These are phyloP conservation scores for Penicillium coffeae DNA, from an alignment of 495 filamentous ascomycete species.

Conservation along the genomic window DNA sequence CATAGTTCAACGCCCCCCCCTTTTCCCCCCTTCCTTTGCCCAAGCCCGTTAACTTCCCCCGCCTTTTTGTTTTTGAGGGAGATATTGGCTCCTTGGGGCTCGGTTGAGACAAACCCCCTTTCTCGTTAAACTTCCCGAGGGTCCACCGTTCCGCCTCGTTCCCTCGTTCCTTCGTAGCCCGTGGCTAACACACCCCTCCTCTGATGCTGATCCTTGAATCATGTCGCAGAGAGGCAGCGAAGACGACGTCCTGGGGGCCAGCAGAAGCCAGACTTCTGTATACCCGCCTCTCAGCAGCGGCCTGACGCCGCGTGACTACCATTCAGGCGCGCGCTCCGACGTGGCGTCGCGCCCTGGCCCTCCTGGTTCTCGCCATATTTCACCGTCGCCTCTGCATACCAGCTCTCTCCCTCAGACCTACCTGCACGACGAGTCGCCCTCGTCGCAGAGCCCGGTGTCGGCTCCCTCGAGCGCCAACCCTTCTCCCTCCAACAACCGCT, in stretches of 20 bases:
- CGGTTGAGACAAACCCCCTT: constrained; percentile 6
- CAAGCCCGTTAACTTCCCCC: background rate
- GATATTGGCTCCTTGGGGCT: background rate
- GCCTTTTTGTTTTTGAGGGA: no score
- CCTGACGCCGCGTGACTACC: constrained; percentile 32
- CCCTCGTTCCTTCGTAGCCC: constrained; percentile 15
- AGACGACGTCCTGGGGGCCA: constrained; percentile 18
- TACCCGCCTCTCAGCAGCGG: constrained; percentile 20
- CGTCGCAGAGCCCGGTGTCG: constrained; percentile 31
- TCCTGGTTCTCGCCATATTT: constrained; percentile 30
- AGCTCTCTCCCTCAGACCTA: constrained; percentile 26
- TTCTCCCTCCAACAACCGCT: constrained; percentile 21
- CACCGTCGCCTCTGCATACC: constrained; percentile 35
- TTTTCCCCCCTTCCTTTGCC: constrained; percentile 3
- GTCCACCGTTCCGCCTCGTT: constrained; percentile 19
- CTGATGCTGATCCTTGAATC: constrained; percentile 30
- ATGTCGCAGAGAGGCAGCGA: constrained; percentile 42
- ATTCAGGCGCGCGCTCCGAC: constrained; percentile 31
- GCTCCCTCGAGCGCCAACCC: constrained; percentile 23
- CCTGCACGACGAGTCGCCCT: constrained; percentile 19
- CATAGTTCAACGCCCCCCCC: constrained; percentile 1
- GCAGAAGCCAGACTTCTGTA: constrained; percentile 14
- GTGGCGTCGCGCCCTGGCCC: constrained; percentile 21
- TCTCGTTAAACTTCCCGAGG: constrained; percentile 21
- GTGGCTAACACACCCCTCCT: constrained; percentile 24